These are phyloP conservation scores for Botryotinia globosa DNA, from an alignment of 2,329 filamentous ascomycete species.

Conservation along the genomic window DNA sequence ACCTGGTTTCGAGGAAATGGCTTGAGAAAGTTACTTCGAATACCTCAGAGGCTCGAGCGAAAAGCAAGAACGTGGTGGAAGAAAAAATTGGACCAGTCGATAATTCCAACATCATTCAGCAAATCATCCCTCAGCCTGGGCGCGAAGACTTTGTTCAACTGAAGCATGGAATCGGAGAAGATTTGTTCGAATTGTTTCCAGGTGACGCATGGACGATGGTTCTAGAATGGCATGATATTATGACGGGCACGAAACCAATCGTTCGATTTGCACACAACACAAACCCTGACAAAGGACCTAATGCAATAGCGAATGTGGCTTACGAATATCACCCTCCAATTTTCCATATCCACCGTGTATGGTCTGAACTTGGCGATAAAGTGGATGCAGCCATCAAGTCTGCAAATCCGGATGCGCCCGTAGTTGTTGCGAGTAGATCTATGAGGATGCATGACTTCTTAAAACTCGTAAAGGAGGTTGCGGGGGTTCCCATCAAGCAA, in stretches of 20 bases:
- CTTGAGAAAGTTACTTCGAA: conserved; percentile 68
- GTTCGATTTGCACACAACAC: conserved; percentile 76
- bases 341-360: conserved; percentile 79
- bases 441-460: conserved; percentile 73
- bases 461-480: conserved; percentile 65
- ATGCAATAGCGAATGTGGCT: conserved; percentile 61
- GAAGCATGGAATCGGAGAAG: conserved; percentile 63
- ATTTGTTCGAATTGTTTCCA: conserved; percentile 75
- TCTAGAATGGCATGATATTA: conserved; percentile 76
- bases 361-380: conserved; percentile 56
- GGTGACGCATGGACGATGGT: conserved; percentile 79
- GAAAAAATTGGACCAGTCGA: conserved; percentile 72
- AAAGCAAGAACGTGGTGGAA: conserved; percentile 58
- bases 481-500: conserved; percentile 63
- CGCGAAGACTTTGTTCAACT: conserved; percentile 67
- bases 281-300: conserved; percentile 48
- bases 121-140: conserved; percentile 51
- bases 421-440: conserved; percentile 68
- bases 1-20: conserved; percentile 77
- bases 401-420: conserved; percentile 58
- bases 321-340: conserved; percentile 84
- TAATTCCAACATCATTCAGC: conserved; percentile 76
- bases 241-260: conserved; percentile 67
- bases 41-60: conserved; percentile 55
- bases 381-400: conserved; percentile 60